Conservation (phyloP, 2,329 filamentous ascomycete species). For the Rugonectria rugulosa region DNA sequence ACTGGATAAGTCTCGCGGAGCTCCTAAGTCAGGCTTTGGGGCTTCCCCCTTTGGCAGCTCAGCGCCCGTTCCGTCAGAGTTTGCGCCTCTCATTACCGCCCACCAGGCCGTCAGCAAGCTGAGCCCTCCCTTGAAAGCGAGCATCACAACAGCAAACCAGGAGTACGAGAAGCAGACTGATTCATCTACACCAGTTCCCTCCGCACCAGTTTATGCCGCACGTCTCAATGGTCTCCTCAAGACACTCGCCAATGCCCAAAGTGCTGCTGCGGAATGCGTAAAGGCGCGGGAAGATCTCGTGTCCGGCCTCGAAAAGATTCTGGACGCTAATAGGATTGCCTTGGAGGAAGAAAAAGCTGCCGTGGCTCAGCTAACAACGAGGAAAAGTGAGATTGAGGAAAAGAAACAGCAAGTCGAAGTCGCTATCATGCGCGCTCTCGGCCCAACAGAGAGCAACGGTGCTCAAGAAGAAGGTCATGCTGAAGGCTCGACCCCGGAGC, state of each 20-base stretch:
- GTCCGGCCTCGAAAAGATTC: slow-evolving; percentile 80
- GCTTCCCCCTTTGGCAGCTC: slow-evolving; percentile 66
- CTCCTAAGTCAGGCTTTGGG: slow-evolving; percentile 59
- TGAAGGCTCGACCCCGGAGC: slow-evolving; percentile 62
- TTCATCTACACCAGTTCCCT: slow-evolving; percentile 71
- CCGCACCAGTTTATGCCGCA: slow-evolving; percentile 90
- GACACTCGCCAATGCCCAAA: slow-evolving; percentile 86
- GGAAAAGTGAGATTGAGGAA: slow-evolving; percentile 75
- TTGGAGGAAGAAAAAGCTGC: slow-evolving; percentile 74
- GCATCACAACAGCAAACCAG: slow-evolving; percentile 73
- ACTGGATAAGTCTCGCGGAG: slow-evolving; percentile 66
- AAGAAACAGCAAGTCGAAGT: slow-evolving; percentile 92
- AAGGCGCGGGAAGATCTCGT: slow-evolving; percentile 83
- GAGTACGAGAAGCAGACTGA: slow-evolving; percentile 88
- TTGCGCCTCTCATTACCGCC: slow-evolving; percentile 75
- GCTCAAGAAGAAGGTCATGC: slow-evolving; percentile 56
- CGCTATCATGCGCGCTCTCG: slow-evolving; percentile 85
- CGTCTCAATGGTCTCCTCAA: slow-evolving; percentile 90
- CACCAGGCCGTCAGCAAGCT: slow-evolving; percentile 80
- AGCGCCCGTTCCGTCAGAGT: slow-evolving; percentile 74
- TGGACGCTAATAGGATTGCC: slow-evolving; percentile 75
- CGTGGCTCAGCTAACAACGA: slow-evolving; percentile 68
- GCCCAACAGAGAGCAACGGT: slow-evolving; percentile 62
- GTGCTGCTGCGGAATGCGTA: slow-evolving; percentile 86
- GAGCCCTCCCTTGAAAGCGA: slow-evolving; percentile 70